Evolutionary conservation across 257 asterid genomes (phyloP), one percentile per base, ranked within the genome.

Genomic region (Anisodus acutangulus): DNA sequence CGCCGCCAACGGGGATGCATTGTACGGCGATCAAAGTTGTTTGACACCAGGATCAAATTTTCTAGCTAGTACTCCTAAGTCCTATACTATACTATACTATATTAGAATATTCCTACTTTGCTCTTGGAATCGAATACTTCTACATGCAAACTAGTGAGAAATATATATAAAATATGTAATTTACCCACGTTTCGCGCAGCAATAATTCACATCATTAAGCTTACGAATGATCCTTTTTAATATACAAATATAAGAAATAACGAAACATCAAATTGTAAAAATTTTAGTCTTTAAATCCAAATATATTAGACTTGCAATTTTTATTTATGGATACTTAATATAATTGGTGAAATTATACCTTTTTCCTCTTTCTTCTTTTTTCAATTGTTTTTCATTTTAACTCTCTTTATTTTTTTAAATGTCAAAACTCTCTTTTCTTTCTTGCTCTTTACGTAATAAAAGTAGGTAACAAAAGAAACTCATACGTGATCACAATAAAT

Each of bases 21-120:
- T 37, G 9, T 4, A 41, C 85, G 4, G 64, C 88, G 9, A 86
- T 88, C 47, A 83, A 74, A 69, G 88, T 87, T 4, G 26, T 82
- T 26, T 87, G 83, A 66, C 2, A 2, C 16, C 19, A 3, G 2
- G 0, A 1, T 8, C 2, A 51, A 11, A n/a, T 66, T 17, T 79
- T 11, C 3, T 31, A 59, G 39, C 7, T n/a, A 53, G 2, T 79
- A 31, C 35, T 31, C 35, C 35, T 31, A 31, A 31, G 35, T 31
- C 35, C 35, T 31, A 31, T 31, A 31, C 26, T 22, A 22, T 22
- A 22, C 26, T 22, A 4, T 10, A 79, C 3, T 15, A 10, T 26
- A 19, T 35, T 22, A 35, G 70, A 37, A 58, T 51, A 47, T 67
- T 57, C 55, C 8, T 68, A 39, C 26, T 31, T 68, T 82, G 8